Conservation (phyloP, 495 filamentous ascomycete species). For the Lophiotrema nucula region DNA sequence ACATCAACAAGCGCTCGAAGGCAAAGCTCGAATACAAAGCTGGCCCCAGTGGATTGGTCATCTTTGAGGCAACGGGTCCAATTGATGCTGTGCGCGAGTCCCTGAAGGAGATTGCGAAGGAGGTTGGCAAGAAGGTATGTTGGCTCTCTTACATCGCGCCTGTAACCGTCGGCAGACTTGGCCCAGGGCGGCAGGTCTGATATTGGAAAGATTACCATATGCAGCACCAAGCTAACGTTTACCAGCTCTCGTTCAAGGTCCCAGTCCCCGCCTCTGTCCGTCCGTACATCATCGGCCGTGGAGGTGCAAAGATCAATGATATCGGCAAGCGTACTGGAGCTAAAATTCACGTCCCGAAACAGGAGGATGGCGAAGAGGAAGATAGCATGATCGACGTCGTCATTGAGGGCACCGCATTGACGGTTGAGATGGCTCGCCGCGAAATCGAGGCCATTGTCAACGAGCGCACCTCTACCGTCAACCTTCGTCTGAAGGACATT, state of each 20-base stretch:
- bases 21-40: slow-evolving; percentile 73
- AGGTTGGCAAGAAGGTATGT: slow-evolving; percentile 79
- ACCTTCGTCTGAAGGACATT: slow-evolving; percentile 70
- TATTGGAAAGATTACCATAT: too few species aligned
- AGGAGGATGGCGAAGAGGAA: slow-evolving; percentile 71
- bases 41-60: slow-evolving; percentile 60
- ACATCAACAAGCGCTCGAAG: slow-evolving; percentile 84
- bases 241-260: slow-evolving; percentile 68
- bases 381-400: slow-evolving; percentile 76
- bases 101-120: slow-evolving; percentile 77
- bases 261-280: slow-evolving; percentile 79
- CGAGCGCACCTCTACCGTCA: slow-evolving; percentile 79
- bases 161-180: not conserved
- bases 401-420: slow-evolving; percentile 86
- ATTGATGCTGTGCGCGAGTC: slow-evolving; percentile 74
- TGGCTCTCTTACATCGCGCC: not conserved
- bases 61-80: slow-evolving; percentile 79
- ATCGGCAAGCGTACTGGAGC: slow-evolving; percentile 83
- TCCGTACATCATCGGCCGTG: slow-evolving; percentile 85
- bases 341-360: slow-evolving; percentile 80
- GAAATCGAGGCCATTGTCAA: slow-evolving; percentile 80
- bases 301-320: slow-evolving; percentile 83
- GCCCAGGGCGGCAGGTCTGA: too few species aligned
- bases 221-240: slow-evolving; percentile 3
- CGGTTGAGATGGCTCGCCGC: slow-evolving; percentile 75